Evolutionary conservation across 1,284 basidiomycete species (phyloP).

Genomic region (Ceratobasidium sp.): DNA sequence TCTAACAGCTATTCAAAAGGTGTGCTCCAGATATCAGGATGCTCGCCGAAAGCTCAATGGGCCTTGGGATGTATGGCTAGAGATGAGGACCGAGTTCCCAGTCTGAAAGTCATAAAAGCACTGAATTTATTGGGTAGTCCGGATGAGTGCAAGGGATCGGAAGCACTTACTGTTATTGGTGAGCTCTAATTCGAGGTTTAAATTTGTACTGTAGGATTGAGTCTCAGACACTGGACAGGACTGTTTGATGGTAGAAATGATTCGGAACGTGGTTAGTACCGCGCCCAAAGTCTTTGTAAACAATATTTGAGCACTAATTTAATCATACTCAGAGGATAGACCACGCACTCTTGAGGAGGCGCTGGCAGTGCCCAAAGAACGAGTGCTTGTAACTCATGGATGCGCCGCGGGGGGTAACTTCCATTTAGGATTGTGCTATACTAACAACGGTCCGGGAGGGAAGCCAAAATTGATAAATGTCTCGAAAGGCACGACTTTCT

Average conservation of each 20-base stretch:
- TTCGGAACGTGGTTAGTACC: neutral
- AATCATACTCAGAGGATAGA: no score
- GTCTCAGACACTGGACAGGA: neutral
- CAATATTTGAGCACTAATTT: neutral
- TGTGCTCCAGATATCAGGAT: slow-evolving; percentile 19
- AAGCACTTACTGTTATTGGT: slow-evolving; percentile 24
- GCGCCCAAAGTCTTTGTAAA: neutral
- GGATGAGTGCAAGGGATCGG: neutral
- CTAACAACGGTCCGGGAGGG: neutral
- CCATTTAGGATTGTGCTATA: slow-evolving; percentile 1
- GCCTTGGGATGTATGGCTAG: neutral
- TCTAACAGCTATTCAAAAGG: neutral
- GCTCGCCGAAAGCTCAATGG: neutral
- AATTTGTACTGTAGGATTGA: neutral
- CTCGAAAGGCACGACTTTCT: slow-evolving; percentile 5
- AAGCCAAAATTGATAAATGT: neutral
- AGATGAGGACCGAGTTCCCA: no score
- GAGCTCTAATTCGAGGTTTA: neutral
- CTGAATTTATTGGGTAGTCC: neutral
- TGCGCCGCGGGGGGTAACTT: slow-evolving; percentile 15
- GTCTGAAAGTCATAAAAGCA: slow-evolving; percentile 6
- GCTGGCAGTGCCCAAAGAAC: neutral
- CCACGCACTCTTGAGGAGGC: neutral
- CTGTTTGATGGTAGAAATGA: neutral
- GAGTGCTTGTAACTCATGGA: neutral